Conservation (phyloP, 192 early-diverging fungal genomes). For the Rhizophagus sp. region DNA sequence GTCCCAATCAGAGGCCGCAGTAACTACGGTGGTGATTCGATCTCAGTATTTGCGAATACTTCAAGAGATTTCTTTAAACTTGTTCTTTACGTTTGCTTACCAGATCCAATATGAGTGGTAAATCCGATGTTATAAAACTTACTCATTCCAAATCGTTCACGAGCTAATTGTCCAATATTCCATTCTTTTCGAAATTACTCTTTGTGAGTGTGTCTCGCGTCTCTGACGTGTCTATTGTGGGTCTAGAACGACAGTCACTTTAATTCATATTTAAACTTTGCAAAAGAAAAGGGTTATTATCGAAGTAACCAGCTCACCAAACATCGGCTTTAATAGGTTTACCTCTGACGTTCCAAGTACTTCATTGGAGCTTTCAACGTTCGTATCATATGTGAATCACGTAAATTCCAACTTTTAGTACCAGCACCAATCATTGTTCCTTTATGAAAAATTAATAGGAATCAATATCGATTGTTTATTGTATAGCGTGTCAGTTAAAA, state of each 20-base stretch:
- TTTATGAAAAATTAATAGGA: neutral
- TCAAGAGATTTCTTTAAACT: neutral
- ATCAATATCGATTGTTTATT: no score
- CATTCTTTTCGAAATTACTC: neutral
- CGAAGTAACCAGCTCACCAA: slow-evolving; percentile 5
- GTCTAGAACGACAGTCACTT: neutral
- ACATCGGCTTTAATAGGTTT: slow-evolving; percentile 3
- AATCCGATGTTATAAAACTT: neutral
- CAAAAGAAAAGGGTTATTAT: neutral
- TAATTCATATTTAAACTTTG: neutral
- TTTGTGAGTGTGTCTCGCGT: slow-evolving; percentile 1
- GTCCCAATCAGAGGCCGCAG: slow-evolving; percentile 3
- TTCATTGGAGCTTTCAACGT: neutral
- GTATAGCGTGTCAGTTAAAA: no score
- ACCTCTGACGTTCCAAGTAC: neutral
- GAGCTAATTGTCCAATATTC: slow-evolving; percentile 18
- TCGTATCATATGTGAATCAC: slow-evolving; percentile 16
- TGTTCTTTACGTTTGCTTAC: neutral
- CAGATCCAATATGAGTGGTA: slow-evolving; percentile 9
- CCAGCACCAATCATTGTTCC: neutral
- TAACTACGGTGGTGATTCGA: neutral
- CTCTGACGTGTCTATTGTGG: slow-evolving; percentile 16
- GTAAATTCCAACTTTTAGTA: slow-evolving; percentile 1
- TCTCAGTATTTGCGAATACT: neutral
- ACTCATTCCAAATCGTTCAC: neutral